Base-by-base conservation (phyloP, 768 basidiomycete genomes). In the Leccinum subtestaceum region DNA sequence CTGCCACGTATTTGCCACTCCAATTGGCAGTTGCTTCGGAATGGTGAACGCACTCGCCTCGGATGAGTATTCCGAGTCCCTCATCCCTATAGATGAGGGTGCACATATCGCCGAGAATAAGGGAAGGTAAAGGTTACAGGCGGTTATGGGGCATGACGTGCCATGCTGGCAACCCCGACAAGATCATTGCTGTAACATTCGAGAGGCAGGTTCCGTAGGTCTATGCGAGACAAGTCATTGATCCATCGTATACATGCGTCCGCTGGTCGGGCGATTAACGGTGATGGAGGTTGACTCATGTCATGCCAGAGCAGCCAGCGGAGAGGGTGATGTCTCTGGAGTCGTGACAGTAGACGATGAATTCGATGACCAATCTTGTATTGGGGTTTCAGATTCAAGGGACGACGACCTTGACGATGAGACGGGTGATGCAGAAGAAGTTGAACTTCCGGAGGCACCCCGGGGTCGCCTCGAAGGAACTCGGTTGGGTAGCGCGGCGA, bases 401-500 rank as follows among this genome's bases (percentile, higher is more conserved):
- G 49, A 56, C 23, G 38, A 56, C 19, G 48, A 51, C 34, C 53
- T 55, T 45, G 58, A 45, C 9, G 40, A 45, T 15, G 49, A 43
- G 21, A 4, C 2, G 12, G 38, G 48, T 5, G 29, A 36, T 9
- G 38, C 17, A 25, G 52, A 32, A 23, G 27, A 31, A 13, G 13
- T 43, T 23, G 27, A 51, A 27, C 46, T 13, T 34, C 17, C 40
- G 21, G 25, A 43, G 8, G 27, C 21, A 32, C 21, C 29, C n/a
- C 23, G 21, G 21, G 23, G 19, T 40, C 17, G 17, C 13, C 60
- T 45, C 12, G 62, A 57, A 10, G 70, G 72, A 2, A 63, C 59
- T n/a, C 72, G 69, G 47, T 56, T 70, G 8, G 72, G 72, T 49
- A 72, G 59, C 10, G 60, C 63, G 17, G 67, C 63, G 23, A 65